Evolutionary conservation across 1,284 basidiomycete genomes (phyloP).

Genomic region (Moesziomyces antarcticus): DNA sequence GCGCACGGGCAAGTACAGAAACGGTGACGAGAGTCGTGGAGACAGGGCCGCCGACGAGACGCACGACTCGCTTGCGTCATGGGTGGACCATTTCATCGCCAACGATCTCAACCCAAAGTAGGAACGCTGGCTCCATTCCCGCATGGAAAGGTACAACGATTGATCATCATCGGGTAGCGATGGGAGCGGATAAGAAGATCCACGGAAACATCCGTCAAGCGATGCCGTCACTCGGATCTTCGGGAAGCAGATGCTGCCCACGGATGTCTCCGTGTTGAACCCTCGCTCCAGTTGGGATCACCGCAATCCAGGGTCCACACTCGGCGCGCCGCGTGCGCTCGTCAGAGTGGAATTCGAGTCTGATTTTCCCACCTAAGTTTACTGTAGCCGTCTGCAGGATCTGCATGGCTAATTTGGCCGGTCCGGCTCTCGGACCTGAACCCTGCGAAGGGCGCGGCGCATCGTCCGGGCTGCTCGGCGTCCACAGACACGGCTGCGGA

Average conservation of each 20-base stretch:
- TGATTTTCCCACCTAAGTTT: no score
- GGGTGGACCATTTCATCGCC: conserved; percentile 35
- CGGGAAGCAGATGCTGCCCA: not conserved
- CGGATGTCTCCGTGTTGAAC: conserved; percentile 13
- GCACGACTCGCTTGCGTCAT: conserved; percentile 26
- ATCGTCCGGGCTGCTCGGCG: no score
- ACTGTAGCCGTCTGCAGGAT: no score
- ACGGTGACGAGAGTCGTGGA: conserved; percentile 28
- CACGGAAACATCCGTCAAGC: conserved; percentile 8
- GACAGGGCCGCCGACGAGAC: conserved; percentile 19
- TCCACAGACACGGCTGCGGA: no score
- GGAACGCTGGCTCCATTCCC: not conserved
- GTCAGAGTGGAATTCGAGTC: no score
- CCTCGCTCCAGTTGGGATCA: not conserved
- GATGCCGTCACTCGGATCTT: not conserved
- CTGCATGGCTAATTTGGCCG: no score
- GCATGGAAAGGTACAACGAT: not conserved
- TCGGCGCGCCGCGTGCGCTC: no score
- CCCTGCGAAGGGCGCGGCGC: no score
- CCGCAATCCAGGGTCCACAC: no score
- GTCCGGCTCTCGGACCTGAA: no score
- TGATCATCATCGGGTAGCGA: no score
- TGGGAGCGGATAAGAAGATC: no score
- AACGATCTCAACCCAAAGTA: conserved; percentile 9
- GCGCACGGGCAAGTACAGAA: conserved; percentile 39